Conservation (phyloP, 305 asterid genomes). For the Solanum hybrid region DNA sequence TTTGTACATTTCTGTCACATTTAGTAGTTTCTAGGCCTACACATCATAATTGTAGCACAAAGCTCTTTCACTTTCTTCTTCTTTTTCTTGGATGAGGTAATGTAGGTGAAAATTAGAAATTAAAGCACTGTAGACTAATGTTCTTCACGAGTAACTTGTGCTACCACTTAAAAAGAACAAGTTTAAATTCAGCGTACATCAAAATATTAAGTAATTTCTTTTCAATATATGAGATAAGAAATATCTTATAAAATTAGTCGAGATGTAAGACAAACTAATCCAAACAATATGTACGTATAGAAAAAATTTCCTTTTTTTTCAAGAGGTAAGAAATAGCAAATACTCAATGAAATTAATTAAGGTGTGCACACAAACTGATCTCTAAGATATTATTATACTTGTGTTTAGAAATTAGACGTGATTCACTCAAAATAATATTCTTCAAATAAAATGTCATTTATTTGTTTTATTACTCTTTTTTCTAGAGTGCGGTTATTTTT, state of each 20-base stretch:
- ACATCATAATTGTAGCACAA: neutral
- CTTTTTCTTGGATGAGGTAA: neutral
- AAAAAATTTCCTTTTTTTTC: too few species aligned
- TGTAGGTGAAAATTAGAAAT: neutral
- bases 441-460: neutral
- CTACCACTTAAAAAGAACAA: neutral
- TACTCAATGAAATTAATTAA: too few species aligned
- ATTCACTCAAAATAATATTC: too few species aligned
- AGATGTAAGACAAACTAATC: neutral
- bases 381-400: too few species aligned
- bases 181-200: too few species aligned
- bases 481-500: neutral
- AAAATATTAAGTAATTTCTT: too few species aligned
- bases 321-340: too few species aligned
- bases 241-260: neutral
- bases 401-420: too few species aligned
- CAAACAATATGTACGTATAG: too few species aligned
- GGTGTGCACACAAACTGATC: too few species aligned
- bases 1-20: neutral
- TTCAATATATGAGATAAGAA: too few species aligned
- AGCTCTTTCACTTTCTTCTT: neutral
- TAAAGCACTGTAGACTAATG: neutral
- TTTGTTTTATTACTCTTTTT: neutral
- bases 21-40: neutral
- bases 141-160: slow-evolving; percentile 1